A percentile compares a stretch with the other conserved stretches of the same genome.
These are phyloP conservation scores for Trichoderma virens DNA, from an alignment of 495 filamentous ascomycete genomes.

Conservation along the genomic window DNA sequence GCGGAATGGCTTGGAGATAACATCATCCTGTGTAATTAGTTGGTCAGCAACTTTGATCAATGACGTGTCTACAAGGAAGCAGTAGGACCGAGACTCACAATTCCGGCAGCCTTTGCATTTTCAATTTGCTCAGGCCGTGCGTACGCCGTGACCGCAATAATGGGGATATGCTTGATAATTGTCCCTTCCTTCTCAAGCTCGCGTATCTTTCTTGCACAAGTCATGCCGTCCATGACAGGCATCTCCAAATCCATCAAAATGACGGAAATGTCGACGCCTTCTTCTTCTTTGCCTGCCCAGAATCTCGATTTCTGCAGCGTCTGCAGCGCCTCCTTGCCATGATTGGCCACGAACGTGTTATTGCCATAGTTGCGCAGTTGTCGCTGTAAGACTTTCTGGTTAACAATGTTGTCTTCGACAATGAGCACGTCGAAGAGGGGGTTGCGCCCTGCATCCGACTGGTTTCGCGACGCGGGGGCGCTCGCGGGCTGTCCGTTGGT, in stretches of 20 bases:
- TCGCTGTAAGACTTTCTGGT: constrained; percentile 63
- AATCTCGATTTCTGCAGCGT: constrained; percentile 38
- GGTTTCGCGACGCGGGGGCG: not conserved
- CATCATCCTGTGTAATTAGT: constrained; percentile 53
- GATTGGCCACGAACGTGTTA: constrained; percentile 62
- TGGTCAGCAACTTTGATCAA: constrained; percentile 8
- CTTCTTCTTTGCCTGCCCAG: constrained; percentile 30
- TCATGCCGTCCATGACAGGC: constrained; percentile 80
- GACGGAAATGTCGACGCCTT: constrained; percentile 46
- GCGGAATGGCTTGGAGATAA: constrained; percentile 75
- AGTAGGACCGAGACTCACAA: constrained; percentile 29
- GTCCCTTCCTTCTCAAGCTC: constrained; percentile 48
- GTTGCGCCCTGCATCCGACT: not conserved
- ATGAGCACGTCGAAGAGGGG: constrained; percentile 47
- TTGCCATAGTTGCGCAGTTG: constrained; percentile 65
- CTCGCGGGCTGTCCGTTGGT: not conserved
- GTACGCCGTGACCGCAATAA: constrained; percentile 77
- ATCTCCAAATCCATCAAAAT: constrained; percentile 83
- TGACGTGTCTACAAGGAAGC: constrained; percentile 27
- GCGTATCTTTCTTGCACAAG: constrained; percentile 62
- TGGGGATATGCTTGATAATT: constrained; percentile 55
- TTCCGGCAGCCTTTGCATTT: constrained; percentile 42
- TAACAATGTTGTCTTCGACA: constrained; percentile 82
- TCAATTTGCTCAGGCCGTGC: constrained; percentile 60
- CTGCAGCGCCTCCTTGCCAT: constrained; percentile 69